These are phyloP conservation scores for Auricularia sp. DNA, from an alignment of 768 basidiomycete genomes.

Conservation along the genomic window DNA sequence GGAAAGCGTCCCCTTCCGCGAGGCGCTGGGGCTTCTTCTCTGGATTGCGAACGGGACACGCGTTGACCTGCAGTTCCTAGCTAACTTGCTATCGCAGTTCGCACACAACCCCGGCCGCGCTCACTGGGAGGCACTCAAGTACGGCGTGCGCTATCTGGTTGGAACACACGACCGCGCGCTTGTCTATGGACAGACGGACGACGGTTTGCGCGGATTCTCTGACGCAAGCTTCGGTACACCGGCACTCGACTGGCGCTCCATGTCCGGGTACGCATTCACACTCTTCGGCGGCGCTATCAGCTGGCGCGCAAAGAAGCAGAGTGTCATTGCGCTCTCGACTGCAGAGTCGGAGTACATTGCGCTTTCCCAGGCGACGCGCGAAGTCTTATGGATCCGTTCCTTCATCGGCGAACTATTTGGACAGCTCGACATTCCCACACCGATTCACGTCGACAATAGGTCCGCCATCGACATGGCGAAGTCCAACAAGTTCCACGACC, in stretches of 20 bases:
- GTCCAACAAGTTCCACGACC: constrained; percentile 15
- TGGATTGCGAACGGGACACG: constrained; percentile 7
- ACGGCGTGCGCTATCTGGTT: constrained; percentile 10
- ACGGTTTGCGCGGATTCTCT: constrained; percentile 9
- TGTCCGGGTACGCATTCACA: constrained; percentile 24
- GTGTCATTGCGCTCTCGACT: constrained; percentile 6
- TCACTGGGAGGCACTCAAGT: constrained; percentile 8
- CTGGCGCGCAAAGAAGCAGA: constrained; percentile 19
- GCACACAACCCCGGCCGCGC: constrained; percentile 6
- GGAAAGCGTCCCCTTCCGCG: constrained; percentile 9
- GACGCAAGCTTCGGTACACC: constrained; percentile 24
- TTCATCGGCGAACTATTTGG: not conserved
- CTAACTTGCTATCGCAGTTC: constrained; percentile 17
- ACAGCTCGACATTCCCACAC: not conserved
- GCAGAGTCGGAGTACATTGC: constrained; percentile 23
- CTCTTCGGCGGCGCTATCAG: constrained; percentile 15
- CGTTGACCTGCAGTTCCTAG: constrained; percentile 12
- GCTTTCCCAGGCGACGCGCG: constrained; percentile 8
- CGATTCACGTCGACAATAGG: constrained; percentile 8
- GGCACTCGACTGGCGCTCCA: constrained; percentile 20
- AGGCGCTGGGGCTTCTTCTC: constrained; percentile 17
- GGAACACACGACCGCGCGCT: constrained; percentile 13
- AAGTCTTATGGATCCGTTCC: constrained; percentile 9
- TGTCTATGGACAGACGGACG: constrained; percentile 12
- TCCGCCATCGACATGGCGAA: constrained; percentile 8